Percentiles rank a stretch among this genome's conserved stretches.
Evolutionary conservation across 768 basidiomycete genomes (phyloP).

Genomic region (Termitomyces sp.): DNA sequence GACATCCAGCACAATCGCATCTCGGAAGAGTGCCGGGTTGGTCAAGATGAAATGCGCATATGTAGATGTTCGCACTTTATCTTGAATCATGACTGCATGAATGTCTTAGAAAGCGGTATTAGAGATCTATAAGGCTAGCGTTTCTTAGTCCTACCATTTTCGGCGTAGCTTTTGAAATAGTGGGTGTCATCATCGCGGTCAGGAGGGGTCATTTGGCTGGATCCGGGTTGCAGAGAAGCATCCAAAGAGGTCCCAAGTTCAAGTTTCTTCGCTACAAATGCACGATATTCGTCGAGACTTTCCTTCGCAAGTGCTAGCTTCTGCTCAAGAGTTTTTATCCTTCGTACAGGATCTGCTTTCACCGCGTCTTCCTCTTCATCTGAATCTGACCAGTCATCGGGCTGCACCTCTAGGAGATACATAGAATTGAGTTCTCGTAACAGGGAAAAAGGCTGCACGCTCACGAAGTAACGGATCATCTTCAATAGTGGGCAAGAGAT

Average conservation of each 20-base stretch:
- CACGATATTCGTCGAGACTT: slow-evolving; percentile 59
- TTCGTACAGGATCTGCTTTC: slow-evolving; percentile 28
- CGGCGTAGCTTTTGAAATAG: slow-evolving; percentile 88
- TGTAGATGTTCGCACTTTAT: slow-evolving; percentile 88
- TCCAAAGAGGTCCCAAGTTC: slow-evolving; percentile 40
- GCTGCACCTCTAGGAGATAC: slow-evolving; percentile 47
- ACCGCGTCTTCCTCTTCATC: slow-evolving; percentile 59
- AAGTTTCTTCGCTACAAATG: slow-evolving; percentile 48
- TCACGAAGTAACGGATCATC: slow-evolving; percentile 88
- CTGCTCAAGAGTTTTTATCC: slow-evolving; percentile 54
- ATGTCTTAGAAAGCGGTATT: slow-evolving; percentile 54
- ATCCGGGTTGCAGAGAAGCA: slow-evolving; percentile 30
- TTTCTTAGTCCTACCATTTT: slow-evolving; percentile 57
- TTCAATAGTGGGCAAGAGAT: slow-evolving; percentile 75
- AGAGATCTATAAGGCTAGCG: neutral
- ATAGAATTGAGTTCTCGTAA: neutral
- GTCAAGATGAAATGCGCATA: slow-evolving; percentile 89
- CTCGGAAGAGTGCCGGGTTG: slow-evolving; percentile 76
- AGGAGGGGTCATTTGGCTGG: slow-evolving; percentile 21
- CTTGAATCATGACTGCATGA: slow-evolving; percentile 95
- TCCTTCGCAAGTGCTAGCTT: slow-evolving; percentile 55
- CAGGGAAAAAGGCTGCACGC: slow-evolving; percentile 17
- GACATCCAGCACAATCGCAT: slow-evolving; percentile 87
- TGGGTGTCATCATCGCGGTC: slow-evolving; percentile 84
- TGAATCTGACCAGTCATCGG: slow-evolving; percentile 72